Percentiles rank a stretch among this genome's conserved stretches.
These are phyloP conservation scores for Alloteropsis angusta DNA, from an alignment of 202 grass and related monocot species.

Conservation along the genomic window DNA sequence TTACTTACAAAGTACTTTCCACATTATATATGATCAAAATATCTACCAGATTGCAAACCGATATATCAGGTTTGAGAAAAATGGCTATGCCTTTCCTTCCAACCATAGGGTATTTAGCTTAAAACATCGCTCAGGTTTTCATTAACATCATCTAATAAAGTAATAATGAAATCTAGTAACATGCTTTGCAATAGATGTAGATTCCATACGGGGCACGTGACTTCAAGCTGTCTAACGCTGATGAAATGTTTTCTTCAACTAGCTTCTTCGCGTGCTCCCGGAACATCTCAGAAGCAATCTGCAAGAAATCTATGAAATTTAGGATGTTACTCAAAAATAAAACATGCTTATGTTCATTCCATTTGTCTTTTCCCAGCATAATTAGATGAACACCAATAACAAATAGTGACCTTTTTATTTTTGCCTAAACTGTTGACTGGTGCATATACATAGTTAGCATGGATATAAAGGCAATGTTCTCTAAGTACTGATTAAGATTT, in stretches of 20 bases:
- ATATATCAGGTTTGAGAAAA: conserved; percentile 20
- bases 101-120: conserved; percentile 9
- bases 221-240: conserved; percentile 65
- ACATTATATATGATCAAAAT: neutral
- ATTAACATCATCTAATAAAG: conserved; percentile 13
- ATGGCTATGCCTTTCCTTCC: neutral
- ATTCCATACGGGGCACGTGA: conserved; percentile 62
- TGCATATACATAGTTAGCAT: neutral
- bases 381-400: conserved; percentile 10
- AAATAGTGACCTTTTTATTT: conserved; percentile 4
- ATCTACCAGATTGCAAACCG: neutral
- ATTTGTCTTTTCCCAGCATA: neutral
- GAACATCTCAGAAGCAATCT: conserved; percentile 94
- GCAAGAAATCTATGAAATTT: conserved; percentile 29
- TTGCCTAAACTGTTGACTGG: neutral
- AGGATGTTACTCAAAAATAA: conserved; percentile 8
- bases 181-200: conserved; percentile 1
- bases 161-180: neutral
- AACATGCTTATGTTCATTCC: conserved; percentile 9
- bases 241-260: conserved; percentile 76
- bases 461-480: neutral
- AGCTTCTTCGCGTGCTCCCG: conserved; percentile 73
- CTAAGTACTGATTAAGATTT: neutral
- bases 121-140: neutral
- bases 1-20: neutral